Conservation (phyloP, 306 rosid species). For the Potentilla sterilis region DNA sequence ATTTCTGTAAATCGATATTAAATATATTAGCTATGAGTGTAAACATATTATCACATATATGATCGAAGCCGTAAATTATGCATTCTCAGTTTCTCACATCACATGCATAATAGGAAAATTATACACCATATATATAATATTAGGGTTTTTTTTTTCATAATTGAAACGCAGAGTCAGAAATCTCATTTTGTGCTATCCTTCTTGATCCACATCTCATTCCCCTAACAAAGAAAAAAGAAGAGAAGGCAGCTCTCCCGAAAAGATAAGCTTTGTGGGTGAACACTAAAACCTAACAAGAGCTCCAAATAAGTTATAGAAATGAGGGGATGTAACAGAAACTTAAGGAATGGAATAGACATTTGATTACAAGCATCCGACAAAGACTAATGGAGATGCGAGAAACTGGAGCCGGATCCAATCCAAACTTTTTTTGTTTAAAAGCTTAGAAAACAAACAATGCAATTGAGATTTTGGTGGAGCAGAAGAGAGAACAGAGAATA, state of each 20-base stretch:
- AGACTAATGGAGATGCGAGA: slow-evolving; percentile 58
- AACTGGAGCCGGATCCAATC: slow-evolving; percentile 52
- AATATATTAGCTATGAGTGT: too few relatives aligned
- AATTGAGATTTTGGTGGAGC: slow-evolving; percentile 36
- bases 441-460: slow-evolving; percentile 26
- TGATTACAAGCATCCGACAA: slow-evolving; percentile 65
- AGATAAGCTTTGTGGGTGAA: background rate
- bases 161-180: background rate
- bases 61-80: too few relatives aligned
- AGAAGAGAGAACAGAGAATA: slow-evolving; percentile 1
- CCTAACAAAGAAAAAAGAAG: background rate
- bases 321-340: slow-evolving; percentile 8
- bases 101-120: too few relatives aligned
- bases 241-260: background rate
- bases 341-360: slow-evolving; percentile 12
- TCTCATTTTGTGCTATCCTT: background rate
- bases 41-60: too few relatives aligned
- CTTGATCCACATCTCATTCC: background rate
- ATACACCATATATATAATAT: too few relatives aligned
- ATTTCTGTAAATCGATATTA: too few relatives aligned
- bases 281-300: background rate
- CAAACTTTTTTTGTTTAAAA: slow-evolving; percentile 39
- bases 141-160: too few relatives aligned
- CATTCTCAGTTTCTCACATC: too few relatives aligned
- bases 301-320: background rate